phyloP scores from a whole-genome alignment of 2,329 filamentous ascomycete genomes.

The Aureobasidium uvarum region DNA sequence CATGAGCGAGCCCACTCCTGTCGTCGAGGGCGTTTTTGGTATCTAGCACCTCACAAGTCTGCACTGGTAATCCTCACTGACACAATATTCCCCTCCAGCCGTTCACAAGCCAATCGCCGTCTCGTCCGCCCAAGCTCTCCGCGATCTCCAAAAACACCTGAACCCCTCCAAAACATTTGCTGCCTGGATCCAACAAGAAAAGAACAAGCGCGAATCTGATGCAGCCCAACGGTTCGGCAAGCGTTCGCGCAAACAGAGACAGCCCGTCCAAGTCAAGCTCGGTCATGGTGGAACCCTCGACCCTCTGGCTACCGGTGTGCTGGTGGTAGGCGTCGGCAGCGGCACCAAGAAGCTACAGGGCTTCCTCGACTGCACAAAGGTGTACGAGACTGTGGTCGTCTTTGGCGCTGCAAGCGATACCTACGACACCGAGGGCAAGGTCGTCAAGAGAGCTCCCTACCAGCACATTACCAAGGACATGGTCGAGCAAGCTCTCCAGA shows the following conservation, averaged over 20 bases:
- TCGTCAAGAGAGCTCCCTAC: slow-evolving; percentile 72
- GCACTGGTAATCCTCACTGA: slow-evolving; percentile 2
- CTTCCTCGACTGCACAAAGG: slow-evolving; percentile 88
- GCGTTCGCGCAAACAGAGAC: slow-evolving; percentile 54
- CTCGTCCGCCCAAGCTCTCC: slow-evolving; percentile 86
- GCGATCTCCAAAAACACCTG: slow-evolving; percentile 81
- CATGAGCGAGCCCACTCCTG: slow-evolving; percentile 30
- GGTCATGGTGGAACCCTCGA: slow-evolving; percentile 96
- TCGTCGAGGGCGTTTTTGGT: slow-evolving; percentile 63
- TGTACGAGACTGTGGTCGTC: slow-evolving; percentile 82
- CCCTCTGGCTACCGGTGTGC: slow-evolving; percentile 86
- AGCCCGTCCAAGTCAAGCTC: slow-evolving; percentile 75
- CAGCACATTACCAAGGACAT: slow-evolving; percentile 75
- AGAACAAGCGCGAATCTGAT: slow-evolving; percentile 56
- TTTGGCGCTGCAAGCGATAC: slow-evolving; percentile 93
- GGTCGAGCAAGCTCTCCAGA: slow-evolving; percentile 71
- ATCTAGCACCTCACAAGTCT: slow-evolving; percentile 27
- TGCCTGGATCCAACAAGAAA: slow-evolving; percentile 69
- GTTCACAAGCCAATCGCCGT: slow-evolving; percentile 89
- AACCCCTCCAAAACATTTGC: slow-evolving; percentile 76
- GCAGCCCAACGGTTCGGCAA: slow-evolving; percentile 59
- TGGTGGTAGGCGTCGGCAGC: slow-evolving; percentile 82
- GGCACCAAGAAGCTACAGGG: slow-evolving; percentile 79
- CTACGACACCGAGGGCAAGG: slow-evolving; percentile 82
- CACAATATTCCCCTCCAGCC: slow-evolving; percentile 53